Evolutionary conservation across 768 basidiomycete genomes (phyloP), one percentile per base, ranked within the genome.

Genomic region (Russula vinacea): DNA sequence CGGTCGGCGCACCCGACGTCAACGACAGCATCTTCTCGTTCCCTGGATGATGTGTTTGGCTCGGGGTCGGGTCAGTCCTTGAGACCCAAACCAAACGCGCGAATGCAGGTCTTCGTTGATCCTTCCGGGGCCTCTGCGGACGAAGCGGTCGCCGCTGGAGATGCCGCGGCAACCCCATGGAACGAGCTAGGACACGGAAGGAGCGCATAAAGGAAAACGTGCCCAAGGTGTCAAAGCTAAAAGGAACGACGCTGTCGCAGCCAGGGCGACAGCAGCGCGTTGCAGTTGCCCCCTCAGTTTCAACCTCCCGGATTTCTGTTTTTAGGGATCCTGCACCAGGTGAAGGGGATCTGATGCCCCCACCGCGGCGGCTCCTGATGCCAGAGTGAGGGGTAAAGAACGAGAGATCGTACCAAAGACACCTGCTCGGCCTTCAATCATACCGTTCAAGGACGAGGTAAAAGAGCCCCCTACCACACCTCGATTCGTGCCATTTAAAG

Each of bases 121-220:
- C 85, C 88, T 14, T 76, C 80, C 4, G 86, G 84, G 44, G 74
- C 76, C 14, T 75, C 80, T 6, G 86, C 84, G 44, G 74, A 76
- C 49, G 79, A 79, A 52, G 76, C 81, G 2, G 77, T 80, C 54
- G 75, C 78, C 14, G 78, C 78, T 3, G 71, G 69, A 51, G 68
- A 70, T 40, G 60, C 67, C 24, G 63, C 66, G 55, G 67, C 74
- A 11, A 82, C 81, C 58, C 76, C 83, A 17, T 92, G 86, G 82
- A 81, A 83, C 35, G 90, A 92, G 63, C 73, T 92, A 2, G 90
- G 89, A 86, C 89, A 64, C 88, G 90, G 69, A 89, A 88, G 72
- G 81, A 85, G 5, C 82, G 90, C 58, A 78, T 90, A 68, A 92
- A 92, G 69, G 90, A 92, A 76, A 92, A 92, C 68, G 76, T 85